phyloP scores from a whole-genome alignment of 768 basidiomycete genomes.

The Mycena latifolia region DNA sequence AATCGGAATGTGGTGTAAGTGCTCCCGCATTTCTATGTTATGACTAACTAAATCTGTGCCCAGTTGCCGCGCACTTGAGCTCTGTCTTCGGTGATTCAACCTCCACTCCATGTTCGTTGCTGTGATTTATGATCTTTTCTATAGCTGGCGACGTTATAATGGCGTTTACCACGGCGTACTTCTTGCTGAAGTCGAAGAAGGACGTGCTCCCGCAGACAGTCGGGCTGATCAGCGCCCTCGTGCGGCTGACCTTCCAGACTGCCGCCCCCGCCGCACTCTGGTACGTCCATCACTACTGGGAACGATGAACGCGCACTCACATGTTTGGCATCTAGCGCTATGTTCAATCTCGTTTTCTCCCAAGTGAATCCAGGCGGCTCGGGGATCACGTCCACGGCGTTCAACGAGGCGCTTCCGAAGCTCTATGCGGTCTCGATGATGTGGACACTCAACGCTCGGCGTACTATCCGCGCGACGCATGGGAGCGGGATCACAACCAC shows the following conservation, averaged over 20 bases:
- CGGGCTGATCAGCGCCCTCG: conserved; percentile 43
- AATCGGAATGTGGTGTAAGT: background rate
- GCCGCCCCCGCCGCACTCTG: conserved; percentile 41
- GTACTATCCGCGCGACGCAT: conserved; percentile 32
- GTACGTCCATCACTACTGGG: background rate
- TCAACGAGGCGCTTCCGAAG: conserved; percentile 46
- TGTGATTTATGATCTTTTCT: too few relatives aligned
- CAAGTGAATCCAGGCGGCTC: conserved; percentile 42
- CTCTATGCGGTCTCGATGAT: conserved; percentile 51
- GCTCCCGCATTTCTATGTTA: too few relatives aligned
- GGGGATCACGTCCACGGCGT: conserved; percentile 42
- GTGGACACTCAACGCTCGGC: conserved; percentile 50
- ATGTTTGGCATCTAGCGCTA: conserved; percentile 29
- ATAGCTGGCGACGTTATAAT: conserved; percentile 46
- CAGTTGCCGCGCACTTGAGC: conserved; percentile 14
- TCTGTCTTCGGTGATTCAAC: background rate
- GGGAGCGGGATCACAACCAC: background rate
- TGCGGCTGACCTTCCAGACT: conserved; percentile 47
- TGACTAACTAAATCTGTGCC: background rate
- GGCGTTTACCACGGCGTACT: conserved; percentile 41
- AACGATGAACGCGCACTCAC: too few relatives aligned
- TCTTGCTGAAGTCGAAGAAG: conserved; percentile 42
- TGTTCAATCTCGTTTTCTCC: conserved; percentile 50
- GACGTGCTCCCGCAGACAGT: conserved; percentile 46
- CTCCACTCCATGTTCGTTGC: too few relatives aligned